Conservation (phyloP, 345 rosid species). For the Citrus sinensis region DNA sequence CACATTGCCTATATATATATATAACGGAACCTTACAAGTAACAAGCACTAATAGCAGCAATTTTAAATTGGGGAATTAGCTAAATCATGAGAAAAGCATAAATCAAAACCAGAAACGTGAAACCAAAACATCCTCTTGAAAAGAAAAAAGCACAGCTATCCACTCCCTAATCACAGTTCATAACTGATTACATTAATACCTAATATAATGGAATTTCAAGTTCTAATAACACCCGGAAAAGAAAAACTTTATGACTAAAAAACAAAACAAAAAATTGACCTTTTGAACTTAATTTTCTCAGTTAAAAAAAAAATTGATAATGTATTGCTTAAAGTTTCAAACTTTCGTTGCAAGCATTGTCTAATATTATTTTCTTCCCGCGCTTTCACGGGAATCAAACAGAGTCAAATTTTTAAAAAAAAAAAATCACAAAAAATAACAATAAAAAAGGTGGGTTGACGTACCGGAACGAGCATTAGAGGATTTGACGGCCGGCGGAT, state of each 20-base stretch:
- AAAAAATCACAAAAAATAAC: not conserved
- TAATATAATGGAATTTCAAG: no score
- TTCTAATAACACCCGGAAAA: not conserved
- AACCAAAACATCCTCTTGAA: not conserved
- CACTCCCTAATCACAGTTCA: not conserved
- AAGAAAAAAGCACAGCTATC: not conserved
- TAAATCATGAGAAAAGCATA: not conserved
- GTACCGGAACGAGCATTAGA: constrained; percentile 24
- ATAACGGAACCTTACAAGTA: no score
- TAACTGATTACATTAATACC: not conserved
- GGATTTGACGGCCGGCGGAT: constrained; percentile 31
- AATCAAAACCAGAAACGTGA: not conserved
- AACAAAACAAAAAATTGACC: not conserved
- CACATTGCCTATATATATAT: not conserved
- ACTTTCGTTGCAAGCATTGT: not conserved
- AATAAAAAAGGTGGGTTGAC: not conserved
- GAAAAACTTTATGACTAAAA: not conserved
- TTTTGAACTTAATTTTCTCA: not conserved
- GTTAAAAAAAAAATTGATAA: not conserved
- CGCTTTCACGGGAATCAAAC: constrained; percentile 25
- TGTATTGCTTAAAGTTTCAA: not conserved
- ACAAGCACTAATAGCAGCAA: no score
- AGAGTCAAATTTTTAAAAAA: not conserved
- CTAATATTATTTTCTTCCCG: constrained; percentile 6
- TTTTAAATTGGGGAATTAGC: no score